These are phyloP conservation scores for Boletellus sp. DNA, from an alignment of 768 basidiomycete species.

Conservation along the genomic window DNA sequence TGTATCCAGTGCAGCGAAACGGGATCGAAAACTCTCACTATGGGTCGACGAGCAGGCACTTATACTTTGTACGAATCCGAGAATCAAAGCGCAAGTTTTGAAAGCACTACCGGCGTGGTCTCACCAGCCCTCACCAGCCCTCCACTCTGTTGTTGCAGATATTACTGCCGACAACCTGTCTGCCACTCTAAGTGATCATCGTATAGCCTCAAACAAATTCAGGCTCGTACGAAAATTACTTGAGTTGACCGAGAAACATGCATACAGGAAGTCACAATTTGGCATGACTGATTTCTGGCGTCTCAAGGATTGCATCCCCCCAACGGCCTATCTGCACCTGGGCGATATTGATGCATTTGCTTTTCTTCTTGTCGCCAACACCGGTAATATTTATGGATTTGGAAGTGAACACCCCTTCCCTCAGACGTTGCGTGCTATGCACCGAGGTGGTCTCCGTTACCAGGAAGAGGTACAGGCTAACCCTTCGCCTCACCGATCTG, in stretches of 20 bases:
- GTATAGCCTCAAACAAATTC: slow-evolving; percentile 73
- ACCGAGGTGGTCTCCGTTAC: slow-evolving; percentile 10
- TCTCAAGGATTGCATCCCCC: slow-evolving; percentile 73
- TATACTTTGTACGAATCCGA: slow-evolving; percentile 37
- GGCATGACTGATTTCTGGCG: slow-evolving; percentile 74
- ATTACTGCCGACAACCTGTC: slow-evolving; percentile 49
- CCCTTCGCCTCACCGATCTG: slow-evolving; percentile 42
- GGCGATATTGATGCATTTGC: slow-evolving; percentile 75
- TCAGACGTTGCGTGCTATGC: slow-evolving; percentile 42
- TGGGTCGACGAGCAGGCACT: slow-evolving; percentile 64
- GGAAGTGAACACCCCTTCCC: slow-evolving; percentile 45
- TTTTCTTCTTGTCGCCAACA: slow-evolving; percentile 53
- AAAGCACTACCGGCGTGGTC: slow-evolving; percentile 77
- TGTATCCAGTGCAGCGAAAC: slow-evolving; percentile 26
- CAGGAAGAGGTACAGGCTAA: slow-evolving; percentile 20
- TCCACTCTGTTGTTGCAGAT: slow-evolving; percentile 44
- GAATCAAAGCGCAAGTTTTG: slow-evolving; percentile 41
- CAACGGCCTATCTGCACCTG: slow-evolving; percentile 47
- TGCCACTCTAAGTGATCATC: slow-evolving; percentile 51
- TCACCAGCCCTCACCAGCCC: slow-evolving; percentile 46
- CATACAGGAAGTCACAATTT: slow-evolving; percentile 45
- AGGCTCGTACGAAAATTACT: slow-evolving; percentile 65
- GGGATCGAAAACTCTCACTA: slow-evolving; percentile 47
- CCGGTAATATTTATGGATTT: slow-evolving; percentile 62
- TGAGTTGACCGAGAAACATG: slow-evolving; percentile 39